Evolutionary conservation across 2,329 filamentous ascomycete species (phyloP).

Genomic region (Aspergillus sp.): DNA sequence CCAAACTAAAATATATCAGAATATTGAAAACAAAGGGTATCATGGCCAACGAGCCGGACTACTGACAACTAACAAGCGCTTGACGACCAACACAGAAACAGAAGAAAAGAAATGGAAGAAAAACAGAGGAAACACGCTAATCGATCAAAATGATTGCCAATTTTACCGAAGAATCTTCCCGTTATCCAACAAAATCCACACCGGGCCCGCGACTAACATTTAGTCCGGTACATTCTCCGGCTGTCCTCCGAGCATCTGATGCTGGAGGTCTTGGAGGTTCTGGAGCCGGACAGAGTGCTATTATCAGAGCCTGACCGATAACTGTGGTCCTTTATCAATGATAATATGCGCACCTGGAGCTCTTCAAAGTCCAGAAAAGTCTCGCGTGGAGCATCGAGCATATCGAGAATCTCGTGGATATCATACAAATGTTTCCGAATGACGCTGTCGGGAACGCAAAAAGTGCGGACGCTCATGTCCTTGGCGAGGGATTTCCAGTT

Average conservation of each 20-base stretch:
- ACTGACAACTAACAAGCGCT: neutral
- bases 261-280: neutral
- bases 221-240: neutral
- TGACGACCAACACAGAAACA: neutral
- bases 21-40: neutral
- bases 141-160: neutral
- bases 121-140: neutral
- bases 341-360: slow-evolving; percentile 27
- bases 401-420: slow-evolving; percentile 42
- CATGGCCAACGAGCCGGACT: neutral
- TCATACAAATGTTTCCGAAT: slow-evolving; percentile 46
- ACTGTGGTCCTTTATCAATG: slow-evolving; percentile 25
- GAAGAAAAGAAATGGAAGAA: neutral
- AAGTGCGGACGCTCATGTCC: slow-evolving; percentile 45
- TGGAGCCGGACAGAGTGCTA: slow-evolving; percentile 1
- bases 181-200: neutral
- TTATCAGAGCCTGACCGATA: slow-evolving; percentile 8
- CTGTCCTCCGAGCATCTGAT: slow-evolving; percentile 1
- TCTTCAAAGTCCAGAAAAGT: slow-evolving; percentile 35
- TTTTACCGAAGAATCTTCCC: neutral
- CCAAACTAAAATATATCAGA: no score
- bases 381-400: slow-evolving; percentile 40
- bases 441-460: slow-evolving; percentile 44
- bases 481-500: slow-evolving; percentile 44
- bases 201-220: neutral